Evolutionary conservation across 768 basidiomycete species (phyloP).

Genomic region (Pleurotus tuber-regium): DNA sequence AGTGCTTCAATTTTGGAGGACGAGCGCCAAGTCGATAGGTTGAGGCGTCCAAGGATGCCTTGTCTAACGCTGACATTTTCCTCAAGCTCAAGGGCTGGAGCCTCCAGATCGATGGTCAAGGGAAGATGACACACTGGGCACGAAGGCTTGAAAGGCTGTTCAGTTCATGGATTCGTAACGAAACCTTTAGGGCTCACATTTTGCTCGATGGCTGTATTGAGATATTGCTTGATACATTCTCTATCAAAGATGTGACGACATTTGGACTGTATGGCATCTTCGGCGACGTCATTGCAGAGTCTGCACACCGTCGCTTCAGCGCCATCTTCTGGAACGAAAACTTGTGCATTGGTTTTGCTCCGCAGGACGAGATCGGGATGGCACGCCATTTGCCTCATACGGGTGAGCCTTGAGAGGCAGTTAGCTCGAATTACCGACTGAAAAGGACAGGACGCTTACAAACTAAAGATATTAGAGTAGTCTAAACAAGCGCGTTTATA

Average conservation of each 20-base stretch:
- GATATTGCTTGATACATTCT: slow-evolving; percentile 92
- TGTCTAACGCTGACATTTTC: slow-evolving; percentile 63
- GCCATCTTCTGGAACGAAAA: slow-evolving; percentile 54
- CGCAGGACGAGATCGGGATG: slow-evolving; percentile 92
- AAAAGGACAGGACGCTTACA: slow-evolving; percentile 43
- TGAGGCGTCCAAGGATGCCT: slow-evolving; percentile 89
- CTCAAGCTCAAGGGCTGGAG: slow-evolving; percentile 83
- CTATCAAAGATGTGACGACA: slow-evolving; percentile 96
- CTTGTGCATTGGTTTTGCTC: slow-evolving; percentile 72
- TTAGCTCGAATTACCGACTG: background rate
- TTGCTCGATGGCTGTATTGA: slow-evolving; percentile 69
- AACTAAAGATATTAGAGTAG: slow-evolving; percentile 86
- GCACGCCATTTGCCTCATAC: slow-evolving; percentile 95
- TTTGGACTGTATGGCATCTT: slow-evolving; percentile 93
- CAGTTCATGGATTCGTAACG: too few species aligned
- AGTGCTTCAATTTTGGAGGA: slow-evolving; percentile 98
- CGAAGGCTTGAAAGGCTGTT: too few species aligned
- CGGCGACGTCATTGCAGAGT: slow-evolving; percentile 94
- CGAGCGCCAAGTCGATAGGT: slow-evolving; percentile 88
- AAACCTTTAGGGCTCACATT: slow-evolving; percentile 39
- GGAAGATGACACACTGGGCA: slow-evolving; percentile 95
- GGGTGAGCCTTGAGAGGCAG: slow-evolving; percentile 64
- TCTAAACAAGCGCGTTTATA: slow-evolving; percentile 48
- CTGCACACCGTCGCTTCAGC: slow-evolving; percentile 86
- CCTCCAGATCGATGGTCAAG: slow-evolving; percentile 94